These are phyloP conservation scores for Plantago rigida DNA, from an alignment of 305 asterid species.

Conservation along the genomic window DNA sequence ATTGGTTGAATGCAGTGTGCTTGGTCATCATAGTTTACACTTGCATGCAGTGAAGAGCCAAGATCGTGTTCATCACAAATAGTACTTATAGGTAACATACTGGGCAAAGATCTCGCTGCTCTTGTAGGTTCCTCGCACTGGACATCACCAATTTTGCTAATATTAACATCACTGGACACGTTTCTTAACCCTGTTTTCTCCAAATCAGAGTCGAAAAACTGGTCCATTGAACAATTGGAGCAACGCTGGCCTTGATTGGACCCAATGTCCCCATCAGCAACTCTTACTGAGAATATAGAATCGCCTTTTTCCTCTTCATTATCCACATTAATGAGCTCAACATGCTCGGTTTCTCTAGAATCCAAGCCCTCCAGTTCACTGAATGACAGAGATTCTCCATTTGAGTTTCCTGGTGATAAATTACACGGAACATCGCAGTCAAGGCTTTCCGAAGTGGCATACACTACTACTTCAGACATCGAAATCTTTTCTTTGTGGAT, in stretches of 20 bases:
- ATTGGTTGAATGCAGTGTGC: constrained; percentile 27
- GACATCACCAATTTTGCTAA: constrained; percentile 29
- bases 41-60: constrained; percentile 11
- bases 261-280: constrained; percentile 25
- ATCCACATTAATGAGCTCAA: constrained; percentile 22
- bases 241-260: constrained; percentile 26
- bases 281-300: constrained; percentile 21
- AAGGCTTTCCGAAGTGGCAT: constrained; percentile 27
- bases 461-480: constrained; percentile 23
- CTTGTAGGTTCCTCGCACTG: constrained; percentile 32
- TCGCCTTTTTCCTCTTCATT: constrained; percentile 25
- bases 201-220: constrained; percentile 29
- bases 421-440: constrained; percentile 21
- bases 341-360: constrained; percentile 18
- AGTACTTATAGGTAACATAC: constrained; percentile 31
- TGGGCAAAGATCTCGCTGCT: constrained; percentile 60
- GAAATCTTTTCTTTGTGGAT: constrained; percentile 28
- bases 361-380: constrained; percentile 45
- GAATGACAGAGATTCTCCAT: constrained; percentile 46
- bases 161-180: constrained; percentile 39
- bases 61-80: constrained; percentile 27
- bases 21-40: constrained; percentile 22
- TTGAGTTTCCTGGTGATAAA: constrained; percentile 34
- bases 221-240: constrained; percentile 30
- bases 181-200: constrained; percentile 33